Conservation (phyloP, 495 filamentous ascomycete genomes). For the Xylaria acuta region DNA sequence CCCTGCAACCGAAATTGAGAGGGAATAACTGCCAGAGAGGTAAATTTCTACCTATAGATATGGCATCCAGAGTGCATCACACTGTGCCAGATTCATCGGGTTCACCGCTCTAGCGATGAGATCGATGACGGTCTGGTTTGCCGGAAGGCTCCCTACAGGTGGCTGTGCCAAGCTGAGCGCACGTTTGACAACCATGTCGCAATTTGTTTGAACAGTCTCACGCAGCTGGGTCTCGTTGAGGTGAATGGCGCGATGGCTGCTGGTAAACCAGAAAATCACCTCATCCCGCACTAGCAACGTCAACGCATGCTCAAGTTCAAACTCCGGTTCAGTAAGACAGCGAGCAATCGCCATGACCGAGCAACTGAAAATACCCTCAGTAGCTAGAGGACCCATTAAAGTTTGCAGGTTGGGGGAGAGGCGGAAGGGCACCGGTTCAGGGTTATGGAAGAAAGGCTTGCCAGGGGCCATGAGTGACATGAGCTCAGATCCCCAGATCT, state of each 20-base stretch:
- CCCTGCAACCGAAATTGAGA: background rate
- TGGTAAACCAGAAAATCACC: conserved; percentile 96
- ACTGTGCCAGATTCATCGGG: conserved; percentile 79
- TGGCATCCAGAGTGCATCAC: conserved; percentile 96
- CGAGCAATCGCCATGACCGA: conserved; percentile 95
- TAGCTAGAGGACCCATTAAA: conserved; percentile 91
- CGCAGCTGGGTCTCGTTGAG: conserved; percentile 76
- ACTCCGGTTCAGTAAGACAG: conserved; percentile 89
- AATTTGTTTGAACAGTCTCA: conserved; percentile 86
- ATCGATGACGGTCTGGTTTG: conserved; percentile 96
- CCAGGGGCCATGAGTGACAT: conserved; percentile 80
- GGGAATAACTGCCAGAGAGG: background rate
- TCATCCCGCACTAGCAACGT: conserved; percentile 95
- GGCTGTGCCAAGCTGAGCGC: conserved; percentile 78
- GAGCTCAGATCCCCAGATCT: conserved; percentile 95
- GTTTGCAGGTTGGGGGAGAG: conserved; percentile 95
- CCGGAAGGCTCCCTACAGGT: conserved; percentile 73
- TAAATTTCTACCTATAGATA: conserved; percentile 68
- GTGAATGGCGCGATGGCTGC: conserved; percentile 66
- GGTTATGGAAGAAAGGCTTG: conserved; percentile 90
- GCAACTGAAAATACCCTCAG: conserved; percentile 91
- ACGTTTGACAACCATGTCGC: conserved; percentile 86
- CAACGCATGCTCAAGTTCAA: conserved; percentile 90
- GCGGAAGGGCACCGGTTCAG: conserved; percentile 94
- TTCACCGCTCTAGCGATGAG: conserved; percentile 84